Base-by-base conservation (phyloP, 495 filamentous ascomycete species). In the Podospora pseudopauciseta region DNA sequence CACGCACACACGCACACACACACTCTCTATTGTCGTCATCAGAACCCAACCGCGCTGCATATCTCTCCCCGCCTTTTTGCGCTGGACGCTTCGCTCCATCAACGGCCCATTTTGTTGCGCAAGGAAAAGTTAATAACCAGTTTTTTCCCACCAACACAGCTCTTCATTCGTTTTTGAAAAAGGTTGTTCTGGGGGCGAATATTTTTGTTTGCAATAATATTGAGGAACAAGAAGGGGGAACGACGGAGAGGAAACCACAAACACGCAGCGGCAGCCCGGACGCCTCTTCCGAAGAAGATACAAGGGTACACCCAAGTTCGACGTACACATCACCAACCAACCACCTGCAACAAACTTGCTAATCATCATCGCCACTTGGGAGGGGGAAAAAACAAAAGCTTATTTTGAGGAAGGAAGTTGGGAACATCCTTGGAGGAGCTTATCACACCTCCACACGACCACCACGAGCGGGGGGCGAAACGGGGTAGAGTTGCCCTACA, bases 231-330 rank as follows among this genome's bases (percentile, higher is more conserved):
- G 39, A 49, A 16, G 13, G 39, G 15, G 39, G 13, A 16, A 49
- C 4, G 30, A 32, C 30, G 4, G 34, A 80, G 79, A 80, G 71
- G 78, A 72, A 71, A 68, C 72, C 74, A 78, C 9, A 39, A 1
- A 39, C 65, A 74, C 74, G 78, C 76, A 72, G 76, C 74, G 77
- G 23, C 23, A 23, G 23, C 78, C 77, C 76, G 68, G 72, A 71
- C 73, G 71, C 73, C 71, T 67, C 76, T 75, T 73, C 67, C 75
- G 71, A 72, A 67, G 75, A 70, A 76, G 77, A 23, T 23, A 23
- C 39, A 49, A 18, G 39, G 39, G 15, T 49, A 32, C 30, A 32
- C 4, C 30, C 39, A 49, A 49, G 9, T 49, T 39, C 39, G 39
- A 32, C 30, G 7, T 32, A 32, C 7, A 32, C 30, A 32, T 32